Evolutionary conservation across 2,329 filamentous ascomycete species (phyloP), one percentile per base, ranked within the genome.

Genomic region (Colletotrichum brevisporum): DNA sequence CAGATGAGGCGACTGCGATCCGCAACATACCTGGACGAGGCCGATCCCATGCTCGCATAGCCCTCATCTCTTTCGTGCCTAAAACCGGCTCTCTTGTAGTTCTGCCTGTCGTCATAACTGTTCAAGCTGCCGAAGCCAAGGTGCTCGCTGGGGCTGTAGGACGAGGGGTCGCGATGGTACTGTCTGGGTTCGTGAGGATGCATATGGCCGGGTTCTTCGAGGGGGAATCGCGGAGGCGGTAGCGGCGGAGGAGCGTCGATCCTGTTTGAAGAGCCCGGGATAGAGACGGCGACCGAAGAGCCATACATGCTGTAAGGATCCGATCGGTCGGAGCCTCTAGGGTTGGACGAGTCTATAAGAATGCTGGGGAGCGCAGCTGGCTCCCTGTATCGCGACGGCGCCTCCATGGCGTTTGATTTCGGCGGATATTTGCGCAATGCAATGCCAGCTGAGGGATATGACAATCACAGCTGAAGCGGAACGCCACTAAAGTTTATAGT

Each of bases 141-240:
- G 16, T 55, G 53, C n/a, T 69, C 65, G 12, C 69, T 60, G 9
- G 71, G 72, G 64, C 36, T 72, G 66, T 61, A 74, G 66, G 55
- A 74, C 50, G 70, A 68, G 2, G 64, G 72, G n/a, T 75, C 74
- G 36, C 74, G 76, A 5, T 74, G 70, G 26, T 72, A 74, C 45
- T 78, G 75, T 51, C 77, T 77, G 63, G 77, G 73, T 36, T 81
- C 81, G 45, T 75, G 74, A 15, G 47, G 65, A 67, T 69, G 55
- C 67, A 69, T 67, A n/a, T 54, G 55, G 13, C 47, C 13, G 18
- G 36, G 26, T 45, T 61, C 24, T 18, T 67, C 67, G 45, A 80
- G 76, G 6, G 80, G 81, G 5, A 80, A 74, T 55, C 78, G 78
- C 5, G 84, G 84, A n/a, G 83, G 83, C n/a, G 83, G 84, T 52